These are phyloP conservation scores for Mortierella polycephala DNA, from an alignment of 371 early-diverging fungal genomes.

Conservation along the genomic window DNA sequence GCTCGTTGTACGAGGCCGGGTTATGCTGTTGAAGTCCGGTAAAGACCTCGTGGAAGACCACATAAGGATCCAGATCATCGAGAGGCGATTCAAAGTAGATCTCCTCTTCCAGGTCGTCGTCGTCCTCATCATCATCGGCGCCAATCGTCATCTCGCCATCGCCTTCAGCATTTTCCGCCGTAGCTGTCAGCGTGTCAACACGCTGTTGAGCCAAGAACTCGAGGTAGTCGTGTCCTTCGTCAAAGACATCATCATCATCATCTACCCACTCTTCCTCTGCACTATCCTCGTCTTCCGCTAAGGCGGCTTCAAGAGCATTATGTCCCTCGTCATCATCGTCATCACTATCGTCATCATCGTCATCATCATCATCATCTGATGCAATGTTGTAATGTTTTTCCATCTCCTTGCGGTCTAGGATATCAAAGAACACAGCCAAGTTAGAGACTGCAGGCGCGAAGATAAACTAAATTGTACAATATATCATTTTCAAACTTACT, in stretches of 20 bases:
- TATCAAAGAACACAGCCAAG: background rate
- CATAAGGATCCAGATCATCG: conserved; percentile 86
- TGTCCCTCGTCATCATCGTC: conserved; percentile 67
- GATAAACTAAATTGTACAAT: background rate
- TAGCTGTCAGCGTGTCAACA: conserved; percentile 2
- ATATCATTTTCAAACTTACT: conserved; percentile 57
- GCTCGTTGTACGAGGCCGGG: conserved; percentile 59
- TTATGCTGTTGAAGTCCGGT: conserved; percentile 59
- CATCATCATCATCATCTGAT: conserved; percentile 72
- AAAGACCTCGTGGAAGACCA: conserved; percentile 71
- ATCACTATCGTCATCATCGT: conserved; percentile 65
- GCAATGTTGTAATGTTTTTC: conserved; percentile 59
- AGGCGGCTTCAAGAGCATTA: conserved; percentile 55
- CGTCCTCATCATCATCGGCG: conserved; percentile 68
- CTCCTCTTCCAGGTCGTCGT: conserved; percentile 77
- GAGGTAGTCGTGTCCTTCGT: conserved; percentile 72
- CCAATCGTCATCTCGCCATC: conserved; percentile 52
- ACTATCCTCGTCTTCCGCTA: conserved; percentile 59
- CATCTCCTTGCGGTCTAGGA: conserved; percentile 50
- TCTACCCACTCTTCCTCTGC: conserved; percentile 66
- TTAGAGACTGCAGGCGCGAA: background rate
- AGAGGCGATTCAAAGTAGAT: conserved; percentile 88
- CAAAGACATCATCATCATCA: conserved; percentile 67
- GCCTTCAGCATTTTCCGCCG: conserved; percentile 12
- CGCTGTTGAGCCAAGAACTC: conserved; percentile 70